phyloP scores from a whole-genome alignment of 192 early-diverging fungal species.

The Mortierella antarctica region DNA sequence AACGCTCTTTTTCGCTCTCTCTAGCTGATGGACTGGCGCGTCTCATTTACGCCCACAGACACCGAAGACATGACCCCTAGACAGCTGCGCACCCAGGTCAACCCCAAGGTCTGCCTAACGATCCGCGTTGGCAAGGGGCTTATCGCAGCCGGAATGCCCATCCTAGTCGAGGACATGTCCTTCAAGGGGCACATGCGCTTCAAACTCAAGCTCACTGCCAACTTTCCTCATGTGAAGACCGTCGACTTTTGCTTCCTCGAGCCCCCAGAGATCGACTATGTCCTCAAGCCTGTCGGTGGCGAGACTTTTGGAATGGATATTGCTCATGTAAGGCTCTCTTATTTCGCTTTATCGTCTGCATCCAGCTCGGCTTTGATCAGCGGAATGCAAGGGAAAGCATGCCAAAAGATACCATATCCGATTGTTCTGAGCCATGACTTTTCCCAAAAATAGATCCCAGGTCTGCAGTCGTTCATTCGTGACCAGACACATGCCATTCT shows the following conservation, averaged over 20 bases:
- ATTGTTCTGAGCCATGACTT: neutral
- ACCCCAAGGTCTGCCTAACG: constrained; percentile 89
- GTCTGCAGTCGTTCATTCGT: constrained; percentile 79
- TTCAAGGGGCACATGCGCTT: constrained; percentile 82
- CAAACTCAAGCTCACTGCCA: constrained; percentile 85
- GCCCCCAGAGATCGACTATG: constrained; percentile 89
- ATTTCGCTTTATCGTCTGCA: neutral
- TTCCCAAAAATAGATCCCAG: constrained; percentile 73
- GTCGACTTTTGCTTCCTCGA: constrained; percentile 88
- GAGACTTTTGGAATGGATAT: constrained; percentile 89
- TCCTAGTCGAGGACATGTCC: constrained; percentile 87
- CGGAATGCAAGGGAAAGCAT: neutral
- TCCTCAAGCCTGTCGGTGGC: constrained; percentile 89
- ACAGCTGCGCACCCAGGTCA: constrained; percentile 74
- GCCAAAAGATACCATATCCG: neutral
- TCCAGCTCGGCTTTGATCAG: neutral
- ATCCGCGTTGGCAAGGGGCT: constrained; percentile 90
- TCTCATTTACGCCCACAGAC: constrained; percentile 88
- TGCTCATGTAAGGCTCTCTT: constrained; percentile 68
- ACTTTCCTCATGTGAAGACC: constrained; percentile 88
- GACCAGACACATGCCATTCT: constrained; percentile 79
- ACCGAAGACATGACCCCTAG: constrained; percentile 76
- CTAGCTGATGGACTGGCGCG: constrained; percentile 90
- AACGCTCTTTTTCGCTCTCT: constrained; percentile 3
- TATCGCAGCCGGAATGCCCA: constrained; percentile 85